phyloP scores from a whole-genome alignment of 2,329 filamentous ascomycete genomes.

The Apiospora malaysiana region DNA sequence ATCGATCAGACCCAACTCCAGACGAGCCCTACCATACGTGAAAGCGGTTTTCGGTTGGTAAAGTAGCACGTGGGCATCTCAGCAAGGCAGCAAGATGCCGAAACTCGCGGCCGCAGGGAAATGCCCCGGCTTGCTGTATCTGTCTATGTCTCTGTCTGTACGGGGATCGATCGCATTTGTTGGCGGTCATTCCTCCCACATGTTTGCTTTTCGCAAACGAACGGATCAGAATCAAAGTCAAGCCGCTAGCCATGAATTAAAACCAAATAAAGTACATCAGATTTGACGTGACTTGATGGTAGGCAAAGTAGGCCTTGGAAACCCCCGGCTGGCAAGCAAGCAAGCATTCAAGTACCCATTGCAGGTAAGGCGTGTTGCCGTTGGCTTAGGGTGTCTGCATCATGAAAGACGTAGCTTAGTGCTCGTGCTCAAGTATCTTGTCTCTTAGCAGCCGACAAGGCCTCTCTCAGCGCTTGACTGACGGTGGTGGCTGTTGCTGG shows the following conservation, averaged over 20 bases:
- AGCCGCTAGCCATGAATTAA: slow-evolving; percentile 9
- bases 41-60: background rate
- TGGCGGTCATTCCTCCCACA: slow-evolving; percentile 5
- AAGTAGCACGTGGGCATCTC: slow-evolving; percentile 19
- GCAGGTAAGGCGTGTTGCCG: slow-evolving; percentile 3
- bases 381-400: slow-evolving; percentile 8
- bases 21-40: slow-evolving; percentile 3
- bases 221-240: slow-evolving; percentile 13
- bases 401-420: background rate
- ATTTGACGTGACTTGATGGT: background rate
- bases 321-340: slow-evolving; percentile 1
- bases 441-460: background rate
- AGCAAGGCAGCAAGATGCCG: slow-evolving; percentile 15
- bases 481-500: background rate
- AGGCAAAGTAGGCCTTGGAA: background rate
- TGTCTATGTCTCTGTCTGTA: slow-evolving; percentile 11
- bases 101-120: slow-evolving; percentile 1
- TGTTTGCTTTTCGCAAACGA: slow-evolving; percentile 16
- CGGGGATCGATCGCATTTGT: slow-evolving; percentile 4
- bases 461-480: background rate
- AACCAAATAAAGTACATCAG: slow-evolving; percentile 17
- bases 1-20: slow-evolving; percentile 24
- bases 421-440: background rate
- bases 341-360: slow-evolving; percentile 2
- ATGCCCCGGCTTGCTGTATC: background rate